Evolutionary conservation across 805 yeast genomes (phyloP), one percentile per base, ranked within the genome.

Genomic region (Lachancea kluyveri): DNA sequence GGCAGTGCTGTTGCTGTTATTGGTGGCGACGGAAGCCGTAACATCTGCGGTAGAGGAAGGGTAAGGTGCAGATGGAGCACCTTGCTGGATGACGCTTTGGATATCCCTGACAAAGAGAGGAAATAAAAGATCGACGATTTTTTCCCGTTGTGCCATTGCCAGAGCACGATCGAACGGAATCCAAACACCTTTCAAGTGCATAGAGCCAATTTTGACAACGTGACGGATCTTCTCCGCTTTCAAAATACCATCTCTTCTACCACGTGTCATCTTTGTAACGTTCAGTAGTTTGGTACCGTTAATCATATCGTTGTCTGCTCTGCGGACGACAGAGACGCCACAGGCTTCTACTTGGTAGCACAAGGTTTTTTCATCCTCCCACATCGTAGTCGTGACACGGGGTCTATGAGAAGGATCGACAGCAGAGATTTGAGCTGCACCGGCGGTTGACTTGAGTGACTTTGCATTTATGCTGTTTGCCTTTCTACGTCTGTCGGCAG

Each of bases 101-200:
- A 83, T 80, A 54, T 83, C 90, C 33, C 79, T 68, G 21, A 81
- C 87, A 55, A 79, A 78, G 28, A 79, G 60, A 3, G 86, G 85
- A 48, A 76, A 77, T 38, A 79, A 64, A 22, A 71, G 49, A 44
- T 79, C 85, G 17, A 71, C 74, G 39, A 79, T 80, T 24, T 84
- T 81, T 53, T 83, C 92, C 41, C 79, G 66, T 56, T 79, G 80
- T 11, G 94, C 94, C 74, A 82, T 78, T 20, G 80, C 79, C 28
- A 77, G 63, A 2, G 94, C 94, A 30, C 92, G 65, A 41, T 82
- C 90, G 51, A 80, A 81, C 2, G 94, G 94, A 37, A 83, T 81
- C 94, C 94, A 83, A 28, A 83, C 94, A 22, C 94, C 94, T 60
- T 83, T 83, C 46, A 83, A 64, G 56, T 83, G 88, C 88, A 83